A percentile compares a stretch with the other conserved stretches of the same genome.
Conservation (phyloP, 805 yeast genomes). For the Starmerella floricola region DNA sequence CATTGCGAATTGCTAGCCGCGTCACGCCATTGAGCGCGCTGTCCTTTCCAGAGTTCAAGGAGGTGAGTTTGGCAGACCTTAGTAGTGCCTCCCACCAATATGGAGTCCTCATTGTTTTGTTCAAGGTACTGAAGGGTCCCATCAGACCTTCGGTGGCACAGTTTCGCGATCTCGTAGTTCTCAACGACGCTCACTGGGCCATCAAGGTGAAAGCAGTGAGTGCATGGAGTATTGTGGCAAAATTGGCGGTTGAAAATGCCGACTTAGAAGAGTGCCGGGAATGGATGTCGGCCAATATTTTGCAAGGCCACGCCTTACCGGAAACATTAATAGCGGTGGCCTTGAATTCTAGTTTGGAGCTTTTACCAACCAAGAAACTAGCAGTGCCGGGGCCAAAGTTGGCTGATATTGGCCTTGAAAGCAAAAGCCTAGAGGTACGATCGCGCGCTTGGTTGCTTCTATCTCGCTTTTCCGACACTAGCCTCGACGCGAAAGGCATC, state of each 20-base stretch:
- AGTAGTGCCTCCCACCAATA: constrained; percentile 21
- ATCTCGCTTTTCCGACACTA: too few species aligned
- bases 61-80: constrained; percentile 14
- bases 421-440: not conserved
- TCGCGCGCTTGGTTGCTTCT: constrained; percentile 1
- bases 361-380: not conserved
- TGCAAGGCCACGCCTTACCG: constrained; percentile 5
- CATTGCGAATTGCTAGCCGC: constrained; percentile 13
- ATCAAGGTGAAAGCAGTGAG: constrained; percentile 19
- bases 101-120: constrained; percentile 19
- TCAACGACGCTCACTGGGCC: constrained; percentile 18
- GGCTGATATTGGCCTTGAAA: constrained; percentile 2
- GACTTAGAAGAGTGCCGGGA: constrained; percentile 7
- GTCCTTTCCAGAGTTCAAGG: constrained; percentile 15
- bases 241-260: not conserved
- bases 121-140: constrained; percentile 6
- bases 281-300: constrained; percentile 18
- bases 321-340: constrained; percentile 5
- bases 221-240: constrained; percentile 20
- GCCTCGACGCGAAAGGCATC: too few species aligned
- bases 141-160: constrained; percentile 18
- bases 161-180: constrained; percentile 18
- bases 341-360: not conserved
- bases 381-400: constrained; percentile 8
- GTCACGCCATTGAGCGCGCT: constrained; percentile 21